Conservation (phyloP, 106 monocot species). For the Dioscorea dumetorum region DNA sequence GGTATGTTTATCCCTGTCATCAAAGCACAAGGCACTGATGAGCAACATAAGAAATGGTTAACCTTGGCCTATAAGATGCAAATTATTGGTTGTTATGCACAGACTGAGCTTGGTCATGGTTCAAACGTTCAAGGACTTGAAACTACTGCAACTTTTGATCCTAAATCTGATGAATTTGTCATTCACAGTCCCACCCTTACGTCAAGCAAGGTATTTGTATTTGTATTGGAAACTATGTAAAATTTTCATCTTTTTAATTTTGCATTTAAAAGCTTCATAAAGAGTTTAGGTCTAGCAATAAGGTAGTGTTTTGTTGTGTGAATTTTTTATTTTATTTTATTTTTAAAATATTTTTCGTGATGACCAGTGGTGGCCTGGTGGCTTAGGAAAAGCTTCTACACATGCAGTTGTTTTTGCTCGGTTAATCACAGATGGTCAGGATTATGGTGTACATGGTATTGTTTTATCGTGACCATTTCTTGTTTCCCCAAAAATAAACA, state of each 20-base stretch:
- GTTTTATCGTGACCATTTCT: neutral
- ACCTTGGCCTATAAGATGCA: constrained; percentile 79
- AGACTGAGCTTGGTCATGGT: constrained; percentile 99
- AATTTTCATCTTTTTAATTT: no score
- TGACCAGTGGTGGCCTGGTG: constrained; percentile 99
- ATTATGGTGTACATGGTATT: constrained; percentile 89
- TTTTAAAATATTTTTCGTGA: neutral
- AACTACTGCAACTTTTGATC: constrained; percentile 98
- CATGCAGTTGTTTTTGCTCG: constrained; percentile 92
- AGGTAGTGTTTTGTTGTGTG: no score
- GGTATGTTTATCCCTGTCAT: constrained; percentile 98
- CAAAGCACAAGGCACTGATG: constrained; percentile 88
- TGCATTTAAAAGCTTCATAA: no score
- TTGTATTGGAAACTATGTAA: neutral
- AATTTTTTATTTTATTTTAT: neutral
- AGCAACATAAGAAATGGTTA: constrained; percentile 94
- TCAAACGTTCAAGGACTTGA: constrained; percentile 99
- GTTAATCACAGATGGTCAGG: constrained; percentile 68
- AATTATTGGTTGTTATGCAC: constrained; percentile 98
- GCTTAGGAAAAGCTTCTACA: constrained; percentile 87
- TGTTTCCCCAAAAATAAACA: neutral
- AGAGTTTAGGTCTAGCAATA: no score
- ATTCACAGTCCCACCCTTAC: constrained; percentile 96
- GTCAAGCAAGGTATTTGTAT: constrained; percentile 76
- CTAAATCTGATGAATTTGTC: constrained; percentile 85